Percentiles rank a stretch among this genome's conserved stretches.
Evolutionary conservation across 1,284 basidiomycete genomes (phyloP).

Genomic region (Rugosomyces carneus): DNA sequence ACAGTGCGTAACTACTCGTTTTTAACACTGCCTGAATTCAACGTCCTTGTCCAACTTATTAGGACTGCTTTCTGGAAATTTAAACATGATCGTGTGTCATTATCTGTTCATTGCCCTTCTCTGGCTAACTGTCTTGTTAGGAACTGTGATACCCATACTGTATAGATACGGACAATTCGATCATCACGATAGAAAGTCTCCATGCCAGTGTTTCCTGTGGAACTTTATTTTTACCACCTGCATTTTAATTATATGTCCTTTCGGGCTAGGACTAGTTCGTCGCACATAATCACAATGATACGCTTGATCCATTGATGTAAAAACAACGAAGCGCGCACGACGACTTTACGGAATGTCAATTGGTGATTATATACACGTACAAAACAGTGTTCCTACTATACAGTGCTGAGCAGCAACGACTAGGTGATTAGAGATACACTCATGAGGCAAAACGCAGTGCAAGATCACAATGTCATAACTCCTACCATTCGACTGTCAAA

Average conservation of each 20-base stretch:
- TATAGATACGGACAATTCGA: conserved; percentile 9
- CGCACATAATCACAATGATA: conserved; percentile 5
- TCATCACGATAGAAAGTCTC: conserved; percentile 3
- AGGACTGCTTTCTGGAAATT: conserved; percentile 59
- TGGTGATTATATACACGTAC: neutral
- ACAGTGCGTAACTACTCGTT: conserved; percentile 46
- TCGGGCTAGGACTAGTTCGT: conserved; percentile 2
- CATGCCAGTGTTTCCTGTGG: conserved; percentile 7
- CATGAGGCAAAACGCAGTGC: neutral
- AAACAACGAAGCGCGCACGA: neutral
- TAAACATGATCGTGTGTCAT: conserved; percentile 61
- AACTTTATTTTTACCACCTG: conserved; percentile 4
- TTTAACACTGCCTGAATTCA: neutral
- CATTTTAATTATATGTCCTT: conserved; percentile 4
- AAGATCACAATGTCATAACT: conserved; percentile 6
- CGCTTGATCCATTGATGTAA: neutral
- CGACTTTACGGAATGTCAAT: too few species aligned
- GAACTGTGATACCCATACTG: conserved; percentile 24
- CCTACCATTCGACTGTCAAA: conserved; percentile 1
- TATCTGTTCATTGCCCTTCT: neutral
- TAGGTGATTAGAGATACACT: neutral
- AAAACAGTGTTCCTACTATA: neutral
- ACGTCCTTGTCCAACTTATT: conserved; percentile 3
- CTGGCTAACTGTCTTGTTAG: conserved; percentile 14
- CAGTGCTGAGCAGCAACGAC: neutral